phyloP scores from a whole-genome alignment of 176 grass and related monocot species.

The Pontederia crassipes region DNA sequence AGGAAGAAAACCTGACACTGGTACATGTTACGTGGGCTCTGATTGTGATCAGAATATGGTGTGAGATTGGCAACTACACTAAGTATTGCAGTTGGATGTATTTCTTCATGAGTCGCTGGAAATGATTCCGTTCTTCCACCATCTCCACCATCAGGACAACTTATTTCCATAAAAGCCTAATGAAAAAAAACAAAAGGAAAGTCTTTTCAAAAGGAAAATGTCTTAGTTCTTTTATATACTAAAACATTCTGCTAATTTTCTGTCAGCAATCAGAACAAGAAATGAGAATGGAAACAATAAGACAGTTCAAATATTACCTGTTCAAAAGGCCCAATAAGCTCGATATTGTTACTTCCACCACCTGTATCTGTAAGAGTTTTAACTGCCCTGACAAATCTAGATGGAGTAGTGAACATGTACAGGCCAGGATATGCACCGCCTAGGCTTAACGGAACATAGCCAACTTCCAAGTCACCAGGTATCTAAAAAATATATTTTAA shows the following conservation, averaged over 20 bases:
- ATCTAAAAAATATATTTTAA: conserved; percentile 29
- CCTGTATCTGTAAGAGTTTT: conserved; percentile 41
- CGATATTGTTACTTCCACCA: conserved; percentile 45
- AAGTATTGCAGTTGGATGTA: conserved; percentile 86
- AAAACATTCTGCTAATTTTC: no score
- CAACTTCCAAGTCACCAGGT: conserved; percentile 90
- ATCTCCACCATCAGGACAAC: conserved; percentile 76
- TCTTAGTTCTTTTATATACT: neutral
- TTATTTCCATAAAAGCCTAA: conserved; percentile 99
- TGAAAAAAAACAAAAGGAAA: conserved; percentile 14
- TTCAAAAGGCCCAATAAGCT: conserved; percentile 98
- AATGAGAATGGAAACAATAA: conserved; percentile 13
- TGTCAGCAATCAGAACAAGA: neutral
- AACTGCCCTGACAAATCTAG: conserved; percentile 79
- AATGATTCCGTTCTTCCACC: conserved; percentile 63
- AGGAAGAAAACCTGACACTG: conserved; percentile 69
- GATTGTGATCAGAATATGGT: conserved; percentile 98
- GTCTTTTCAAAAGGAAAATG: neutral
- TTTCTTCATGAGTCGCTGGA: conserved; percentile 91
- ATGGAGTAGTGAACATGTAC: conserved; percentile 75
- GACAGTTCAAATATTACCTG: conserved; percentile 33
- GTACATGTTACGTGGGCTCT: conserved; percentile 97
- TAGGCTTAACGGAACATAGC: conserved; percentile 72
- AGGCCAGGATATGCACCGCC: conserved; percentile 90
- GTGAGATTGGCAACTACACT: conserved; percentile 96